phyloP scores from a whole-genome alignment of 164 flowering plant genomes.

The Berberis thunbergii region DNA sequence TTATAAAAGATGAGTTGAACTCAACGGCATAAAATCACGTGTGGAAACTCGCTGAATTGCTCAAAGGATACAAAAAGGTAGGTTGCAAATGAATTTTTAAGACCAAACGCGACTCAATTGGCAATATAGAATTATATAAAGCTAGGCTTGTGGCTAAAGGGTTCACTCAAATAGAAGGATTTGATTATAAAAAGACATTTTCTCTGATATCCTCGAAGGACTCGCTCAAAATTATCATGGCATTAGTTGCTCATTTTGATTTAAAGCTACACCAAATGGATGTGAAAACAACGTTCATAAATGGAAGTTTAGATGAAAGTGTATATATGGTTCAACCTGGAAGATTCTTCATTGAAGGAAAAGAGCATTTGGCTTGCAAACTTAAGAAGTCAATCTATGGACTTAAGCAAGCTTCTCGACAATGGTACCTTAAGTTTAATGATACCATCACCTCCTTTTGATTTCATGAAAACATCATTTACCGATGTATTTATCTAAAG shows the following conservation, averaged over 20 bases:
- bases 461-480: too few species aligned
- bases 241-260: not conserved
- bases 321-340: not conserved
- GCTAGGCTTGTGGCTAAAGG: too few species aligned
- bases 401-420: not conserved
- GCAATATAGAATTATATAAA: not conserved
- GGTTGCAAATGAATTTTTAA: too few species aligned
- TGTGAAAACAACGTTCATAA: not conserved
- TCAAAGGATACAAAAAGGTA: too few species aligned
- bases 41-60: too few species aligned
- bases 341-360: not conserved
- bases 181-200: not conserved
- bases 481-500: too few species aligned
- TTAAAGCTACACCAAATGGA: conserved; percentile 2
- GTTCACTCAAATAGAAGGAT: not conserved
- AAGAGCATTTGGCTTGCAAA: not conserved
- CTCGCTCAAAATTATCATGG: not conserved
- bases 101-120: too few species aligned
- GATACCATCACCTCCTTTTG: too few species aligned
- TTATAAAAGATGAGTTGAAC: not conserved
- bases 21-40: not conserved
- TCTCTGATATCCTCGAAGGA: conserved; percentile 1
- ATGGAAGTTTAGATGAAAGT: not conserved
- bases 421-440: too few species aligned
- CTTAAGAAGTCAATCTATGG: not conserved